A percentile compares a stretch with the other conserved stretches of the same genome.
Conservation (phyloP, 2,329 filamentous ascomycete species). For the Rhynchosporium graminicola region DNA sequence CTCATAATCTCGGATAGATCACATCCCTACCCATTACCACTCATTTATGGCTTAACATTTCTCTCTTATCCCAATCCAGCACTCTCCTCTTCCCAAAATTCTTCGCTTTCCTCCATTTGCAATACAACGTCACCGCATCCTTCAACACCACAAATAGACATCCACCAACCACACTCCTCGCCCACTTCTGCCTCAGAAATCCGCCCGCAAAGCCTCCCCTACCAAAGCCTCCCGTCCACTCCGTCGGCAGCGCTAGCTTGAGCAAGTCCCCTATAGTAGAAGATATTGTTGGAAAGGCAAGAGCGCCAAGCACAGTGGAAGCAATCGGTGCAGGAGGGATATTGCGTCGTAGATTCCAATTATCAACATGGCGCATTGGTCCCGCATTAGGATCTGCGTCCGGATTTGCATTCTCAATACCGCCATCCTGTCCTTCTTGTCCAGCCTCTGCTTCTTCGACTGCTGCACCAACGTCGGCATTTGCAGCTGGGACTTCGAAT, state of each 20-base stretch:
- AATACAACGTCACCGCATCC: slow-evolving; percentile 61
- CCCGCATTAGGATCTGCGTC: not conserved
- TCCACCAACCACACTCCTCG: slow-evolving; percentile 83
- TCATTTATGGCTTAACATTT: not conserved
- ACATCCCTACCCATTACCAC: not conserved
- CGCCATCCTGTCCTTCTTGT: not conserved
- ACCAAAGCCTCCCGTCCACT: slow-evolving; percentile 56
- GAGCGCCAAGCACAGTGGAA: slow-evolving; percentile 63
- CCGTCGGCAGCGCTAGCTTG: slow-evolving; percentile 63
- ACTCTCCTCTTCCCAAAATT: slow-evolving; percentile 56
- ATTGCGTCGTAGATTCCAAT: slow-evolving; percentile 33
- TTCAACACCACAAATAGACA: slow-evolving; percentile 86
- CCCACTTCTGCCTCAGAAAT: slow-evolving; percentile 83
- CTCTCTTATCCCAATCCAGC: slow-evolving; percentile 34
- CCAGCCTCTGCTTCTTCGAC: too few species aligned
- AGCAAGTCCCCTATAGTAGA: slow-evolving; percentile 76
- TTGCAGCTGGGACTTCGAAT: not conserved
- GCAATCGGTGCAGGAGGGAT: slow-evolving; percentile 56
- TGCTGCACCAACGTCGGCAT: not conserved
- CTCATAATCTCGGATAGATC: not conserved
- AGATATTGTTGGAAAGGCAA: slow-evolving; percentile 82
- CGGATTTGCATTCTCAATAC: not conserved
- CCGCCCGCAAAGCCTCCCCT: slow-evolving; percentile 17
- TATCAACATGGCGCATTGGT: slow-evolving; percentile 13
- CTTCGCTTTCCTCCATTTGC: slow-evolving; percentile 62